phyloP scores from a whole-genome alignment of 129 eudicot species.

The Saposhnikovia divaricata region DNA sequence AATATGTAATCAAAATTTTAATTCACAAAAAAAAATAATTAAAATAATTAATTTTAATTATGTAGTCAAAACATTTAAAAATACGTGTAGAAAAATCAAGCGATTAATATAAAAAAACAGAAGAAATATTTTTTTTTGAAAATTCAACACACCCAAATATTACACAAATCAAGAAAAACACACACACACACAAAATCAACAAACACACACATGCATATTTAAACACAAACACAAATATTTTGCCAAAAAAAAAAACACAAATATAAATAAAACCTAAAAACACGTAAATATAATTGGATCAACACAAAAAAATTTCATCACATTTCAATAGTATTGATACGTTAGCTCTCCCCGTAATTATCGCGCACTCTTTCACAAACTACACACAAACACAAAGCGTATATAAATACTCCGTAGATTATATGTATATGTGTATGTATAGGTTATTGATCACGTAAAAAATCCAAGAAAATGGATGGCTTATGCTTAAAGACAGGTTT shows the following conservation, averaged over 20 bases:
- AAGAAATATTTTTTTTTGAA: too few relatives aligned
- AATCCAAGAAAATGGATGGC: constrained; percentile 42
- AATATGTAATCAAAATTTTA: too few relatives aligned
- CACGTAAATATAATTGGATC: not conserved
- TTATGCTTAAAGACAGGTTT: constrained; percentile 50
- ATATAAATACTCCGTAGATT: not conserved
- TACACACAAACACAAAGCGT: not conserved
- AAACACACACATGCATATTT: too few relatives aligned
- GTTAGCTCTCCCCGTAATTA: not conserved
- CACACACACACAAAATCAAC: too few relatives aligned
- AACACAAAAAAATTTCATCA: not conserved
- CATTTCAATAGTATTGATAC: not conserved
- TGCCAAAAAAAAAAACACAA: not conserved
- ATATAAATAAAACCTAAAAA: not conserved
- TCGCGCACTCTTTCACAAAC: not conserved
- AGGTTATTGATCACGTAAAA: not conserved
- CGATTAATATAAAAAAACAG: too few relatives aligned
- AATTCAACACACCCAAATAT: too few relatives aligned
- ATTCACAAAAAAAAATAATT: too few relatives aligned
- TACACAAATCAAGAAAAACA: not conserved
- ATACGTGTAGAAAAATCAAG: too few relatives aligned
- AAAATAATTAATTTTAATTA: too few relatives aligned
- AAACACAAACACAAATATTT: too few relatives aligned
- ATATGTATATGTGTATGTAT: not conserved
- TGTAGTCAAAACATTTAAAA: too few relatives aligned